Evolutionary conservation across 2,329 filamentous ascomycete species (phyloP), one percentile per base, ranked within the genome.

Genomic region (Paraphaeosphaeria minitans): DNA sequence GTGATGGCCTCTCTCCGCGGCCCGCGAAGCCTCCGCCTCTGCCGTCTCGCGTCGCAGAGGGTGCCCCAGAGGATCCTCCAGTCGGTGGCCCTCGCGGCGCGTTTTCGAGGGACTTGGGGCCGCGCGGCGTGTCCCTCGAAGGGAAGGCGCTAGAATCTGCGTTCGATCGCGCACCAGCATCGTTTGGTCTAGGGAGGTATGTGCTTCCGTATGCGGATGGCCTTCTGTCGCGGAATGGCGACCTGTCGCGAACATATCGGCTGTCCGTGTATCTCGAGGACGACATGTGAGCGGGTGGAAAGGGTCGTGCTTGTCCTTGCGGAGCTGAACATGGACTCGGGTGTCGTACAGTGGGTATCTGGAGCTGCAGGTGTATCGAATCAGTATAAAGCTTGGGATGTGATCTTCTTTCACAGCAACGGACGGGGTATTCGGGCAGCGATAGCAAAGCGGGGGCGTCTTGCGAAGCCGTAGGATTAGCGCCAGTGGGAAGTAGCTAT

Each of bases 31-130:
- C 87, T 57, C 87, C 84, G 45, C 89, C 89, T 57, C 73, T 83
- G 14, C 67, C 70, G 49, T 75, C 73, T 33, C 90, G 84, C 14
- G 87, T 89, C 31, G 75, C 77, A 53, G 75, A 69, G 47, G 76
- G 73, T 19, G 71, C 63, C 29, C 70, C 66, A 39, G 71, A 63
- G 4, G 70, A 65, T 6, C 66, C 66, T 27, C 70, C 74, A 12
- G 72, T 59, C 51, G 73, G 68, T 41, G 76, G 73, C n/a, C 73
- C 72, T 53, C 79, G 75, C 50, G 77, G 71, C 16, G 84, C 31
- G 85, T 94, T 91, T 59, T 90, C 84, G 57, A 93, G 80, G 4
- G 90, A 91, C 75, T 93, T 92, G 12, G 93, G 92, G 0, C 91
- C 93, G 56, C 92, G 85, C 3, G 93, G 93, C 1, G 91, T 89